Percentiles rank a stretch among this genome's conserved stretches.
Conservation (phyloP, 2,329 filamentous ascomycete genomes). For the Neofusicoccum parvum region DNA sequence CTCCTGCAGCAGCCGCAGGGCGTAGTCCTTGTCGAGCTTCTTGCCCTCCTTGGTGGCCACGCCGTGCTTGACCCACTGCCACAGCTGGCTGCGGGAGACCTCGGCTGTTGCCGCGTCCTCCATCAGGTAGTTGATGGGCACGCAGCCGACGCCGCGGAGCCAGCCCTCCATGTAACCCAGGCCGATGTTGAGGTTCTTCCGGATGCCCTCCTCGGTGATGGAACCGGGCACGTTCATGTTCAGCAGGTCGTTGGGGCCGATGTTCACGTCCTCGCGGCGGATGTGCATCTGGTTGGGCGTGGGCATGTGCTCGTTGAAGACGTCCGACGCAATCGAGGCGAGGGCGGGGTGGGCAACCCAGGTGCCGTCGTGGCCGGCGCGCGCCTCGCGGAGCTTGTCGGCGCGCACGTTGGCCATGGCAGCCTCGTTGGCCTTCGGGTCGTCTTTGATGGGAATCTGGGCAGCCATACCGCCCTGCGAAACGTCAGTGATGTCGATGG, state of each 20-base stretch:
- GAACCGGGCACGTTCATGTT: constrained; percentile 97
- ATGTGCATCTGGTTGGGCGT: constrained; percentile 95
- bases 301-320: constrained; percentile 99
- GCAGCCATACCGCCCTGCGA: constrained; percentile 84
- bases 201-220: constrained; percentile 91
- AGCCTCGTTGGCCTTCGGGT: constrained; percentile 85
- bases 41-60: constrained; percentile 83
- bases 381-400: constrained; percentile 95
- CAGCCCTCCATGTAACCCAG: constrained; percentile 99
- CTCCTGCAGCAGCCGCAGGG: constrained; percentile 83
- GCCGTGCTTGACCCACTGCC: constrained; percentile 86
- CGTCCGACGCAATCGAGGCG: constrained; percentile 80
- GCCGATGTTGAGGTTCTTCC: constrained; percentile 96
- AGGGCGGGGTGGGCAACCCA: constrained; percentile 98
- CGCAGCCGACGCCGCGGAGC: constrained; percentile 91
- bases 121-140: constrained; percentile 98
- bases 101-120: constrained; percentile 97
- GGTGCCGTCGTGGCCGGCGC: constrained; percentile 92
- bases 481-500: constrained; percentile 34
- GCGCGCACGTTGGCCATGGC: constrained; percentile 92
- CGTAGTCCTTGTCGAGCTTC: constrained; percentile 89
- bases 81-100: constrained; percentile 89
- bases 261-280: constrained; percentile 83
- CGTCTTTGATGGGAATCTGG: constrained; percentile 97
- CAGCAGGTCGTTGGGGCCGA: constrained; percentile 85